Conservation (phyloP, 2,329 filamentous ascomycete species). For the Didymella exigua region DNA sequence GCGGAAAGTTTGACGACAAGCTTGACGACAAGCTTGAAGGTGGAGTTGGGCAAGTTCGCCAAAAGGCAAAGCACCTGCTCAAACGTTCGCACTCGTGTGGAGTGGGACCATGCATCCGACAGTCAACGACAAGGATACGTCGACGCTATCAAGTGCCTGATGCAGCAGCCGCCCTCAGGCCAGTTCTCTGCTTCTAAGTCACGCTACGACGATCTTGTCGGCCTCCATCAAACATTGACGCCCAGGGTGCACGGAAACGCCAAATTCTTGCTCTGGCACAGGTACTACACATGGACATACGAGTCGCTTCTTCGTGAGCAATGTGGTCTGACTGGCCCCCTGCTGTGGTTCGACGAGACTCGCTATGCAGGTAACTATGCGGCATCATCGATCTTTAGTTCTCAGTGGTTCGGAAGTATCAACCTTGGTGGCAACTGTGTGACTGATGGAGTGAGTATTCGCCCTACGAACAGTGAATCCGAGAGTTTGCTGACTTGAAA, state of each 20-base stretch:
- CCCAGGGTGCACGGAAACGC: conserved; percentile 40
- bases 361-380: conserved; percentile 39
- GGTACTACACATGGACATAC: conserved; percentile 50
- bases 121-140: conserved; percentile 33
- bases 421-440: conserved; percentile 36
- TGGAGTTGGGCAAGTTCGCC: not conserved
- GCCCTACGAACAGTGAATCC: not conserved
- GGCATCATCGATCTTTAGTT: conserved; percentile 39
- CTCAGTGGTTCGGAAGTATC: conserved; percentile 34
- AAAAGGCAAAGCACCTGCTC: conserved; percentile 25
- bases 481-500: not conserved
- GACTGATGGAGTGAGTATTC: conserved; percentile 40
- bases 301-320: conserved; percentile 51
- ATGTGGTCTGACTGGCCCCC: conserved; percentile 48
- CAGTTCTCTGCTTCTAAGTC: conserved; percentile 30
- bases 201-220: conserved; percentile 43
- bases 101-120: conserved; percentile 37
- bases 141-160: conserved; percentile 37
- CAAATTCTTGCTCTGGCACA: conserved; percentile 53
- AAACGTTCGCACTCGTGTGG: conserved; percentile 34
- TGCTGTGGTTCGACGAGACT: conserved; percentile 50
- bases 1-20: too few relatives aligned
- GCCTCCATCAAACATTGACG: conserved; percentile 40
- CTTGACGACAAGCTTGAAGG: not conserved
- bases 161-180: conserved; percentile 28